Conservation (phyloP, 1,284 basidiomycete genomes). For the Somion occarium region DNA sequence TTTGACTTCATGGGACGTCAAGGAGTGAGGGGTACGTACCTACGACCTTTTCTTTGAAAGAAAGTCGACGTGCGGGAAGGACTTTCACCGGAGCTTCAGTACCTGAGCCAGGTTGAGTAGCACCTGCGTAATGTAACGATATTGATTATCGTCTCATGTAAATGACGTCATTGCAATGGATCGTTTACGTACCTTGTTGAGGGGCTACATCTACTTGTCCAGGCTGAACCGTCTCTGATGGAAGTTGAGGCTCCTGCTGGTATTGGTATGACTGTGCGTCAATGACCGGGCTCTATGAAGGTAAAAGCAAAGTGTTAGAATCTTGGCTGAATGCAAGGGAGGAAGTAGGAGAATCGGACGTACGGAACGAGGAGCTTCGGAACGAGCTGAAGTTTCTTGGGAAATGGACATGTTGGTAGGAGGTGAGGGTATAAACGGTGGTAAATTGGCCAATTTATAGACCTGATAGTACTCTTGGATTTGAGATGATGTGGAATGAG, state of each 20-base stretch:
- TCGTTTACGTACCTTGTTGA: slow-evolving; percentile 13
- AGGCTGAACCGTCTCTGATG: slow-evolving; percentile 12
- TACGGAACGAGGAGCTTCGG: slow-evolving; percentile 9
- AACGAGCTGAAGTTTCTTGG: slow-evolving; percentile 12
- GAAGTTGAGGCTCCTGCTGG: not conserved
- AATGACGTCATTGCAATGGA: not conserved
- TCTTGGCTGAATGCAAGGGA: not conserved
- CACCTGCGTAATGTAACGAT: slow-evolving; percentile 7
- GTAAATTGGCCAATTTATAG: no score
- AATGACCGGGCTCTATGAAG: slow-evolving; percentile 3
- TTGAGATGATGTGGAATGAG: no score
- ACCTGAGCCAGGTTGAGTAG: slow-evolving; percentile 14
- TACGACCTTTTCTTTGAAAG: slow-evolving; percentile 16
- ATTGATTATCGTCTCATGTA: not conserved
- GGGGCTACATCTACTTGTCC: slow-evolving; percentile 8
- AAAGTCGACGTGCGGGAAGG: slow-evolving; percentile 4
- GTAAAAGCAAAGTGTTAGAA: not conserved
- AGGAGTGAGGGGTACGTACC: slow-evolving; percentile 8
- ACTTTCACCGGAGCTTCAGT: slow-evolving; percentile 5
- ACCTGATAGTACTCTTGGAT: no score
- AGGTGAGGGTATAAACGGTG: not conserved
- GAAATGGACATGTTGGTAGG: slow-evolving; percentile 3
- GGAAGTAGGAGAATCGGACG: not conserved
- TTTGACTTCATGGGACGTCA: no score
- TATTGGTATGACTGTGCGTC: slow-evolving; percentile 6